Conservation (phyloP, 129 eudicot genomes). For the Rutidosis leptorrhynchoides region DNA sequence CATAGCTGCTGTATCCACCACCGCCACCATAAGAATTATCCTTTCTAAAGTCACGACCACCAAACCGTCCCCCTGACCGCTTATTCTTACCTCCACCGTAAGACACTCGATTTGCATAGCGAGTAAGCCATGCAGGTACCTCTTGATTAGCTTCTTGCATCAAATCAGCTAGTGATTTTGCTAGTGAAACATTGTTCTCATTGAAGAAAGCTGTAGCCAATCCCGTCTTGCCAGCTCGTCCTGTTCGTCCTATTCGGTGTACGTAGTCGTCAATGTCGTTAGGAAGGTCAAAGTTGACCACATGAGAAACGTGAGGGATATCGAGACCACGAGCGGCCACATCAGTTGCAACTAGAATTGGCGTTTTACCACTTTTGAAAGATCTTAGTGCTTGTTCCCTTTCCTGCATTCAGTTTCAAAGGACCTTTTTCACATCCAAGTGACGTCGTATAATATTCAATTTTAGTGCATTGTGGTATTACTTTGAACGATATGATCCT, state of each 20-base stretch:
- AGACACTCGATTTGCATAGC: constrained; percentile 21
- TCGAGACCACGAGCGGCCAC: constrained; percentile 33
- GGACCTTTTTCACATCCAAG: background rate
- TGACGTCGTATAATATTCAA: background rate
- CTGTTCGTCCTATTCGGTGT: constrained; percentile 28
- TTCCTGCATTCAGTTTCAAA: constrained; percentile 20
- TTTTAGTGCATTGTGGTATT: background rate
- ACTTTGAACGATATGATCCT: background rate
- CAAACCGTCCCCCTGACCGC: constrained; percentile 30
- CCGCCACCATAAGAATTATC: constrained; percentile 13
- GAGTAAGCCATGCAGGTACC: constrained; percentile 32
- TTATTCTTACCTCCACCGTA: constrained; percentile 31
- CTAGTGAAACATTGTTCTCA: constrained; percentile 22
- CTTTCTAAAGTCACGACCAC: constrained; percentile 28
- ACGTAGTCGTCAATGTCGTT: constrained; percentile 30
- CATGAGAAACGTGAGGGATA: constrained; percentile 25
- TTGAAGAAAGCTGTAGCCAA: constrained; percentile 32
- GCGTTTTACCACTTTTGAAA: constrained; percentile 30
- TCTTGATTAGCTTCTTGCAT: constrained; percentile 31
- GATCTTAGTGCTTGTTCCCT: constrained; percentile 31
- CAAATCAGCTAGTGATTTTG: constrained; percentile 27
- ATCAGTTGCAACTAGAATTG: constrained; percentile 30
- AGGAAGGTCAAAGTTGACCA: constrained; percentile 33
- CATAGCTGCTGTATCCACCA: constrained; percentile 1
- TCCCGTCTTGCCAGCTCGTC: constrained; percentile 29